phyloP scores from a whole-genome alignment of 78 protist genomes.

The Diacronema lutheri region DNA sequence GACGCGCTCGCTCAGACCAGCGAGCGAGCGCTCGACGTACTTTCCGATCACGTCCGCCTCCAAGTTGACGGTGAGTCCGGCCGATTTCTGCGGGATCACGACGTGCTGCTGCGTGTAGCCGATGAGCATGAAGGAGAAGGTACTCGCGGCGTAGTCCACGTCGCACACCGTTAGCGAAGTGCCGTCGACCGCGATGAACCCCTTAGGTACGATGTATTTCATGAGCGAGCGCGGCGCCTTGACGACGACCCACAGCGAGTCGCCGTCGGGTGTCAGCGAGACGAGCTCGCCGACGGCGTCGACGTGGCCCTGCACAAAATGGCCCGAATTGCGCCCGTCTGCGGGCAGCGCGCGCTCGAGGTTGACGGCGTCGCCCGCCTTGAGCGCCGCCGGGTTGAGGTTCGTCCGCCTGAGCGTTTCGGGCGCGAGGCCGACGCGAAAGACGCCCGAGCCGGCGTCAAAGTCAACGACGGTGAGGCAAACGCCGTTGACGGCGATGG shows the following conservation, averaged over 20 bases:
- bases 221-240: neutral
- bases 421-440: slow-evolving; percentile 23
- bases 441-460: neutral
- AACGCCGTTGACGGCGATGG: slow-evolving; percentile 46
- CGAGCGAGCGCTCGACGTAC: slow-evolving; percentile 31
- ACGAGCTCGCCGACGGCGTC: slow-evolving; percentile 20
- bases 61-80: slow-evolving; percentile 33
- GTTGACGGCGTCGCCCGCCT: neutral
- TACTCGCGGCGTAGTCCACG: neutral
- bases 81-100: neutral
- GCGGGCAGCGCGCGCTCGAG: slow-evolving; percentile 36
- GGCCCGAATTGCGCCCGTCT: slow-evolving; percentile 36
- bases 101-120: slow-evolving; percentile 30
- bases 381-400: neutral
- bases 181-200: slow-evolving; percentile 42
- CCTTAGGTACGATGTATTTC: slow-evolving; percentile 41
- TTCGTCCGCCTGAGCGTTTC: slow-evolving; percentile 35
- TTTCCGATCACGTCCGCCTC: slow-evolving; percentile 33
- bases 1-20: neutral
- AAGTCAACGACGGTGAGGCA: slow-evolving; percentile 43
- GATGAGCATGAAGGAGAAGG: slow-evolving; percentile 32
- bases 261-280: neutral
- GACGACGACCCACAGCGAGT: neutral
- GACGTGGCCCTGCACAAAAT: slow-evolving; percentile 42
- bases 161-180: slow-evolving; percentile 37